Conservation (phyloP, 495 filamentous ascomycete genomes). For the Saxispiralis lemnorum region DNA sequence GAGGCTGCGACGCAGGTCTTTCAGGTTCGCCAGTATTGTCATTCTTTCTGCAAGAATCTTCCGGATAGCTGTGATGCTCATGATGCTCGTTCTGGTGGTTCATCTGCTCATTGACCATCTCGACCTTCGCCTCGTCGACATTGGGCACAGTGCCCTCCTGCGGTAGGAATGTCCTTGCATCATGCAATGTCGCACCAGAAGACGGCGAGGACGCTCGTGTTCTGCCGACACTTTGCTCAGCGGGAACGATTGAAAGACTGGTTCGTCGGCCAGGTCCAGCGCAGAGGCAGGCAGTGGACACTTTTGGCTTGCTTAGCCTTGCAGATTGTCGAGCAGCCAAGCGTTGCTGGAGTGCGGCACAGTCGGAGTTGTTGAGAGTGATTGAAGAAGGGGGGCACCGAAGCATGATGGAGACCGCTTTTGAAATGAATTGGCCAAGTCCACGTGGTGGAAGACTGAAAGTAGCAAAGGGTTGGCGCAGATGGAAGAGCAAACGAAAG, state of each 20-base stretch:
- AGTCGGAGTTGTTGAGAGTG: slow-evolving; percentile 8
- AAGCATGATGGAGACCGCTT: slow-evolving; percentile 7
- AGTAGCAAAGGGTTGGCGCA: no score
- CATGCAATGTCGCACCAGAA: slow-evolving; percentile 2
- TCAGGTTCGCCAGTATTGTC: neutral
- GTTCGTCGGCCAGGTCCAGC: slow-evolving; percentile 6
- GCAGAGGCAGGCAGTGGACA: slow-evolving; percentile 5
- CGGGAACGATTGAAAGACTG: neutral
- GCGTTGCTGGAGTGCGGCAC: slow-evolving; percentile 7
- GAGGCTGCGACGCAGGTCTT: slow-evolving; percentile 4
- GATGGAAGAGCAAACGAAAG: no score
- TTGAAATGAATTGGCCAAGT: neutral
- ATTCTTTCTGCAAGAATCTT: neutral
- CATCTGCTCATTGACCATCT: no score
- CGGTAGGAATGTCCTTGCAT: neutral
- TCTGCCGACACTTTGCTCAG: slow-evolving; percentile 4
- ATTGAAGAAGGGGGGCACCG: slow-evolving; percentile 9
- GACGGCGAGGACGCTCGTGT: slow-evolving; percentile 1
- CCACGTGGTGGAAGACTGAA: no score
- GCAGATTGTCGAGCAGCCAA: slow-evolving; percentile 3
- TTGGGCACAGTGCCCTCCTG: no score
- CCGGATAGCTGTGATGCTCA: neutral
- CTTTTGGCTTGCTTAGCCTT: neutral
- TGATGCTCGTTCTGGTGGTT: neutral
- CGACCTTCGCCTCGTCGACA: no score